phyloP scores from a whole-genome alignment of 495 filamentous ascomycete species.

The Xylaria longipes region DNA sequence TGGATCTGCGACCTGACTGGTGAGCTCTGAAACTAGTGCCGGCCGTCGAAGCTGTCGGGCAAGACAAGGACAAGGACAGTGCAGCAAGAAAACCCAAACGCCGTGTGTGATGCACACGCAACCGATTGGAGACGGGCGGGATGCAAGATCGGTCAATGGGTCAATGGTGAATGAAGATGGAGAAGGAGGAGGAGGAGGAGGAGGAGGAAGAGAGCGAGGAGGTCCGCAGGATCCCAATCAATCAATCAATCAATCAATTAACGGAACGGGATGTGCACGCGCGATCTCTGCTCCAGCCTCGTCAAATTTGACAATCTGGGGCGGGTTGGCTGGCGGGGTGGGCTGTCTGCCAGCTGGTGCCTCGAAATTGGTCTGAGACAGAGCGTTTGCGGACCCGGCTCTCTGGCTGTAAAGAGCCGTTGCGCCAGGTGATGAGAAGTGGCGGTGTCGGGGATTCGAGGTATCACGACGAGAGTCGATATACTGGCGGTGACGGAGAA shows the following conservation, averaged over 20 bases:
- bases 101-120: background rate
- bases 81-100: background rate
- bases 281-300: conserved; percentile 21
- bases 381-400: background rate
- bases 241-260: too few relatives aligned
- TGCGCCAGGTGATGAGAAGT: conserved; percentile 10
- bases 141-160: conserved; percentile 9
- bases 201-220: conserved; percentile 10
- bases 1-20: conserved; percentile 10
- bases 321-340: conserved; percentile 6
- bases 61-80: background rate
- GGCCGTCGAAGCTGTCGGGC: conserved; percentile 15
- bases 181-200: conserved; percentile 38
- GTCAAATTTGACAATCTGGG: conserved; percentile 14
- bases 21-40: conserved; percentile 23
- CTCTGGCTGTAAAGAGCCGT: background rate
- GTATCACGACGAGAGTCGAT: background rate
- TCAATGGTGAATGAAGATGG: conserved; percentile 42
- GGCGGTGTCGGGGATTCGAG: conserved; percentile 7
- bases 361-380: background rate
- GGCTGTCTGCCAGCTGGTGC: conserved; percentile 13
- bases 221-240: too few relatives aligned
- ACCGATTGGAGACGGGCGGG: background rate
- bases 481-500: background rate
- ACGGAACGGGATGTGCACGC: conserved; percentile 5